Conservation (phyloP, 2,329 filamentous ascomycete genomes). For the Elsinoe perseae region DNA sequence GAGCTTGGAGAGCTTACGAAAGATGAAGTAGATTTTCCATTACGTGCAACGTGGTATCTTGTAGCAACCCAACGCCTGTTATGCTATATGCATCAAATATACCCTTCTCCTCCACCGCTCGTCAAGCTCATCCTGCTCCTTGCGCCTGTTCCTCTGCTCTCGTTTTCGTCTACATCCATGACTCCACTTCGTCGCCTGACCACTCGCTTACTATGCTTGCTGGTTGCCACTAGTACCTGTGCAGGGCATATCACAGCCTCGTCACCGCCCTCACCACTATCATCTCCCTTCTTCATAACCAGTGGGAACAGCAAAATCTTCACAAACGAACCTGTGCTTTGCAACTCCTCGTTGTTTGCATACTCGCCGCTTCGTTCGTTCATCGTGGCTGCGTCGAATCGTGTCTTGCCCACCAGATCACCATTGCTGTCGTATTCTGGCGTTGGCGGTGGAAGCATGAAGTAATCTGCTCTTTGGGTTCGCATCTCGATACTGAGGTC, state of each 20-base stretch:
- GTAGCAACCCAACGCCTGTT: background rate
- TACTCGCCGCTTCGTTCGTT: slow-evolving; percentile 74
- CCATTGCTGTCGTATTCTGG: slow-evolving; percentile 93
- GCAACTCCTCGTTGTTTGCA: slow-evolving; percentile 69
- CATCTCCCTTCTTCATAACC: slow-evolving; percentile 92
- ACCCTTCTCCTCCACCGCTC: slow-evolving; percentile 20
- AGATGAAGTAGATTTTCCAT: background rate
- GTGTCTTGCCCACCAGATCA: slow-evolving; percentile 76
- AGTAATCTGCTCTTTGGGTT: slow-evolving; percentile 91
- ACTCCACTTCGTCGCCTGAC: slow-evolving; percentile 44
- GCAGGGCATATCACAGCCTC: slow-evolving; percentile 94
- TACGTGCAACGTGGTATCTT: background rate
- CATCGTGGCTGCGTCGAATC: slow-evolving; percentile 91
- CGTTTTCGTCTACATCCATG: slow-evolving; percentile 39
- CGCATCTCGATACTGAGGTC: slow-evolving; percentile 94
- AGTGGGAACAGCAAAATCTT: slow-evolving; percentile 92
- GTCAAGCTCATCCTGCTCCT: slow-evolving; percentile 26
- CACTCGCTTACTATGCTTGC: slow-evolving; percentile 39
- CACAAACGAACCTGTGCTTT: slow-evolving; percentile 67
- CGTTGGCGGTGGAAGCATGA: slow-evolving; percentile 92
- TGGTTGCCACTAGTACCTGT: slow-evolving; percentile 71
- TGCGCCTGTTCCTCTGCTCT: slow-evolving; percentile 22
- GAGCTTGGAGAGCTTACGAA: no score
- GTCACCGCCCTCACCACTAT: slow-evolving; percentile 77
- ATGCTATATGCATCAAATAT: slow-evolving; percentile 8